A percentile compares a stretch with the other conserved stretches of the same genome.
Conservation (phyloP, 148 eudicot genomes). For the Mesembryanthemum crystallinum region DNA sequence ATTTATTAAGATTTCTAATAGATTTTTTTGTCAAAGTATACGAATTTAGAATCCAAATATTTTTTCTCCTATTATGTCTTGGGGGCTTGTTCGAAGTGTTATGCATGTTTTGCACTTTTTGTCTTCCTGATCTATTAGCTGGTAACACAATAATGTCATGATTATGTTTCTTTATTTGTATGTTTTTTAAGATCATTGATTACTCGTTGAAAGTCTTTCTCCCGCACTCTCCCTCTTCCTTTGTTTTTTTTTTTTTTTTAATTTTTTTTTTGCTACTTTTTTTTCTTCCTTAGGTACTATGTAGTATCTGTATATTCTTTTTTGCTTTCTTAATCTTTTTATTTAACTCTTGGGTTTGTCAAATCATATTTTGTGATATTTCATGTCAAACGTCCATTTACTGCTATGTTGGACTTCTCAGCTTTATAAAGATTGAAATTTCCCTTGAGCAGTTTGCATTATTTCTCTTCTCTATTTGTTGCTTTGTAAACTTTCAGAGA, state of each 20-base stretch:
- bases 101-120: background rate
- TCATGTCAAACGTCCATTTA: conserved; percentile 7
- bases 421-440: background rate
- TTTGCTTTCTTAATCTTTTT: background rate
- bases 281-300: background rate
- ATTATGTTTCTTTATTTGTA: background rate
- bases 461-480: background rate
- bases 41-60: background rate
- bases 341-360: background rate
- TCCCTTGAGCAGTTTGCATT: background rate
- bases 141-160: background rate
- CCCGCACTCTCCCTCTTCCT: background rate
- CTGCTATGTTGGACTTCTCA: background rate
- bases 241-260: background rate
- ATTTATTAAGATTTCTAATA: background rate
- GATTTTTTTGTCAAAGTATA: background rate
- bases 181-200: background rate
- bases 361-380: background rate
- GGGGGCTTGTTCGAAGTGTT: background rate
- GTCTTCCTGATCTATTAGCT: no score
- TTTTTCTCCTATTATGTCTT: background rate
- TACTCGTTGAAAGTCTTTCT: background rate
- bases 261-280: background rate
- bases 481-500: background rate
- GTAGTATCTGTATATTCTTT: background rate